Evolutionary conservation across 2,329 filamentous ascomycete species (phyloP), one percentile per base, ranked within the genome.

Genomic region (Dactylellina drechsleri): DNA sequence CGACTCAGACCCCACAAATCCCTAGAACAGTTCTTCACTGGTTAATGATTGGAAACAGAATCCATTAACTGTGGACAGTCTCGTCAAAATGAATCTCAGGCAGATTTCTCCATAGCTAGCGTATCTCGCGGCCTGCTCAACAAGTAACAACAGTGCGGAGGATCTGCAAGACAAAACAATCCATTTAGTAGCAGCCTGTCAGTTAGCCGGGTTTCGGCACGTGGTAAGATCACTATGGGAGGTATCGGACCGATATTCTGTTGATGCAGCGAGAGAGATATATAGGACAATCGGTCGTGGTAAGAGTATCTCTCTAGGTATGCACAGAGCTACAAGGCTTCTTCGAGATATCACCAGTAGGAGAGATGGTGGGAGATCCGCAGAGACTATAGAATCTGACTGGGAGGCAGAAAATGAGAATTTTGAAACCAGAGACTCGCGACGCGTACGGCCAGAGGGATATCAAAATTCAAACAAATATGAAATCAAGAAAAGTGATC

Each of bases 171-270:
- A 75, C n/a, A 62, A 75, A 26, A 50, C 23, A 15, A 26, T 75
- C 13, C 57, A 75, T 31, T 28, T 75, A 4, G 49, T 53, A 10
- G 41, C 50, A 23, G 56, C 70, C 12, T 75, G 41, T 18, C 64
- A 75, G 43, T 20, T 75, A 1, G 70, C 70, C 4, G 70, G 70
- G 1, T 75, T 67, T 41, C 49, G 53, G 7, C 49, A 67, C n/a
- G 70, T 75, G 15, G 50, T 75, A 4, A 62, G 70, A 15, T 40
- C 64, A n/a, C 77, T 84, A 0, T 85, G 83, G 83, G 75, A 81
- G 4, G 81, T 83, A 0, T 70, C 78, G 4, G 83, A 85, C 64
- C 52, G 70, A n/a, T 8, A 68, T 1, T 82, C 79, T 60, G 78
- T 82, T 0, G 78, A 82, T 1, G 49, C 45, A 15, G 59, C 70